Evolutionary conservation across 108 stramenopile species (phyloP), one percentile per base, ranked within the genome.

Genomic region (Chaetoceros tenuissimus): DNA sequence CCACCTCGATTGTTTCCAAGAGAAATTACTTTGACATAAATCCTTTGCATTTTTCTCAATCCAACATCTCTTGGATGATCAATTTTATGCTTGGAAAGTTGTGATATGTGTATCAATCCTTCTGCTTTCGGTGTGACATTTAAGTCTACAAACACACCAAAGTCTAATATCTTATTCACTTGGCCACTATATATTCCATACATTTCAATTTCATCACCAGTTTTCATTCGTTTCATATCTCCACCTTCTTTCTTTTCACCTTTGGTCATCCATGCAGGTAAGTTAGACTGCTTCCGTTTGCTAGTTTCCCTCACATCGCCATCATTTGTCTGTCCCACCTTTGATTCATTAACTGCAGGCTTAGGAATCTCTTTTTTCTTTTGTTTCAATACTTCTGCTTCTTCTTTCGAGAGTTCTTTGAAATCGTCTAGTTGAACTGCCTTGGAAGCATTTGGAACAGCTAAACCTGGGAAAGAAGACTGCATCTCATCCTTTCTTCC

Each of bases 1-100:
- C 59, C 66, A 22, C 77, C 64, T 10, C 70, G 71, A 48, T 68
- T 73, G 18, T 45, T 58, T 0, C 79, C 84, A 48, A 89, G 60
- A 3, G 81, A 88, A 26, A 98, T 84, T 18, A 98, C 73, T 69
- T 98, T 98, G 63, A 96, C 93, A 71, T 77, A 85, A 5, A 94
- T 85, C 26, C 50, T 46, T 69, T 95, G 88, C 1, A 77, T 80
- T 49, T 72, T 71, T 24, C 78, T 60, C 62, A 92, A 85, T 3
- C 71, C 85, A 28, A 81, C 83, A 18, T 84, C 75, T 31, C 53
- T 58, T 10, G 70, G 58, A 57, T 73, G 71, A 2, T 73, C 57
- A 24, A 79, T 59, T 10, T 72, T 62, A 54, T 46, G 28, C 60
- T 79, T 62, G 28, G 84, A 66, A 19, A 98, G 55, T 52, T 96